These are phyloP conservation scores for Boechera stricta DNA, from an alignment of 345 rosid species.

Conservation along the genomic window DNA sequence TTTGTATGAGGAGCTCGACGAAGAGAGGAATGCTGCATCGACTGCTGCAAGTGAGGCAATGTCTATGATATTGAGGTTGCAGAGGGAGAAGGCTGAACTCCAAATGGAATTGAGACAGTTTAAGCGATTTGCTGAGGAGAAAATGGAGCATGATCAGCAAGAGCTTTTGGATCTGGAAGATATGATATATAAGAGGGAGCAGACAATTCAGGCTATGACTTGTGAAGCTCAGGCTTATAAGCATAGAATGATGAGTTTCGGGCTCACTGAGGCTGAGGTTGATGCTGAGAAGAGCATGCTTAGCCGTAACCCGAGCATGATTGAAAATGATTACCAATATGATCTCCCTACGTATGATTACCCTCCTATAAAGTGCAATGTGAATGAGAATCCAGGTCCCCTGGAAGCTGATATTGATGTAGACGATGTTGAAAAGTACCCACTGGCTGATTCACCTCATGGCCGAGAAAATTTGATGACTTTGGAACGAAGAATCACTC, in stretches of 20 bases:
- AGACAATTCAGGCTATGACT: slow-evolving; percentile 71
- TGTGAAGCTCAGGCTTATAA: slow-evolving; percentile 90
- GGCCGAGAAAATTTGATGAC: slow-evolving; percentile 59
- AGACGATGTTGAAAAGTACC: slow-evolving; percentile 79
- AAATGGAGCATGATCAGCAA: slow-evolving; percentile 91
- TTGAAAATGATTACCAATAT: slow-evolving; percentile 52
- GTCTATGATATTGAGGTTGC: slow-evolving; percentile 97
- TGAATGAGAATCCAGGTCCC: slow-evolving; percentile 60
- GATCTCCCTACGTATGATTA: slow-evolving; percentile 66
- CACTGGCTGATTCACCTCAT: slow-evolving; percentile 69
- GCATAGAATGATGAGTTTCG: slow-evolving; percentile 96
- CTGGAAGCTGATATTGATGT: slow-evolving; percentile 63
- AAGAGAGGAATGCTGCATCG: slow-evolving; percentile 93
- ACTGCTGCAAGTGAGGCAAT: slow-evolving; percentile 96
- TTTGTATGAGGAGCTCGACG: slow-evolving; percentile 73
- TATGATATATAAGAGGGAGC: slow-evolving; percentile 88
- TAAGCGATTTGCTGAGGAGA: slow-evolving; percentile 89
- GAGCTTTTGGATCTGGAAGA: slow-evolving; percentile 79
- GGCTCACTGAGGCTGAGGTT: slow-evolving; percentile 72
- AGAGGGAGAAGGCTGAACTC: slow-evolving; percentile 94
- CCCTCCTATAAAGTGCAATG: slow-evolving; percentile 78
- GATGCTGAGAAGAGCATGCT: slow-evolving; percentile 58
- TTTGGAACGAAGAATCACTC: slow-evolving; percentile 70
- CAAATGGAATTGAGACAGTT: slow-evolving; percentile 96
- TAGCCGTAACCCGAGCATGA: slow-evolving; percentile 53